Evolutionary conservation across 2,329 filamentous ascomycete species (phyloP).

Genomic region (Pseudocercospora ulei): DNA sequence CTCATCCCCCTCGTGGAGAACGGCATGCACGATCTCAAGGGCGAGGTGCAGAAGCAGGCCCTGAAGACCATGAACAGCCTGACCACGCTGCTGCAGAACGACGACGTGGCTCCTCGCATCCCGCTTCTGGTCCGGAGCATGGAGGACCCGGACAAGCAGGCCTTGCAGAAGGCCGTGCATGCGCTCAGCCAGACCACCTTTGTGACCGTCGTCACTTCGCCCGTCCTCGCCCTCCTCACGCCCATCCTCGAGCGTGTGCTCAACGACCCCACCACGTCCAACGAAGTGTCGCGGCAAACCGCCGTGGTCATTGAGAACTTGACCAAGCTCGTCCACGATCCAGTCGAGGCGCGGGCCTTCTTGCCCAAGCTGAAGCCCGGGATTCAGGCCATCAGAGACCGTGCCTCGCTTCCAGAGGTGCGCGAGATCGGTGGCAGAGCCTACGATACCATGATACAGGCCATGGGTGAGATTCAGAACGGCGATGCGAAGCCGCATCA

Average conservation of each 20-base stretch:
- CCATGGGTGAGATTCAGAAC: slow-evolving; percentile 62
- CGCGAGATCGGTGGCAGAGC: slow-evolving; percentile 79
- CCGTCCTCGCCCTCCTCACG: slow-evolving; percentile 85
- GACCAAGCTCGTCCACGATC: slow-evolving; percentile 94
- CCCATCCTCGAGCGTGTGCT: slow-evolving; percentile 88
- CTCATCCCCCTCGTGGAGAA: slow-evolving; percentile 85
- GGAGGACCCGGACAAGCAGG: slow-evolving; percentile 82
- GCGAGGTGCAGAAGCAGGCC: slow-evolving; percentile 78
- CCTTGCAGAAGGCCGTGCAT: slow-evolving; percentile 89
- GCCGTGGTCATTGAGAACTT: slow-evolving; percentile 96
- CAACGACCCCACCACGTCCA: slow-evolving; percentile 79
- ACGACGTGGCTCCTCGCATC: slow-evolving; percentile 87
- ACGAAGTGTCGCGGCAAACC: slow-evolving; percentile 90
- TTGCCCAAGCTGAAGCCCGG: slow-evolving; percentile 88
- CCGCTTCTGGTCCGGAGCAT: slow-evolving; percentile 88
- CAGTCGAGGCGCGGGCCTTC: slow-evolving; percentile 88
- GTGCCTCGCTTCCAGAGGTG: slow-evolving; percentile 88
- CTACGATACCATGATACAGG: slow-evolving; percentile 78
- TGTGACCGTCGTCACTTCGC: slow-evolving; percentile 88
- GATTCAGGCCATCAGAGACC: slow-evolving; percentile 76
- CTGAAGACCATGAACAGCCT: slow-evolving; percentile 83
- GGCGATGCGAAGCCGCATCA: slow-evolving; percentile 41
- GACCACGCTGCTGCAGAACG: slow-evolving; percentile 83
- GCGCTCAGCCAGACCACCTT: slow-evolving; percentile 97
- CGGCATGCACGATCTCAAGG: slow-evolving; percentile 94